Base-by-base conservation (phyloP, 169 alveolate genomes). In the Plasmodium fragile region DNA sequence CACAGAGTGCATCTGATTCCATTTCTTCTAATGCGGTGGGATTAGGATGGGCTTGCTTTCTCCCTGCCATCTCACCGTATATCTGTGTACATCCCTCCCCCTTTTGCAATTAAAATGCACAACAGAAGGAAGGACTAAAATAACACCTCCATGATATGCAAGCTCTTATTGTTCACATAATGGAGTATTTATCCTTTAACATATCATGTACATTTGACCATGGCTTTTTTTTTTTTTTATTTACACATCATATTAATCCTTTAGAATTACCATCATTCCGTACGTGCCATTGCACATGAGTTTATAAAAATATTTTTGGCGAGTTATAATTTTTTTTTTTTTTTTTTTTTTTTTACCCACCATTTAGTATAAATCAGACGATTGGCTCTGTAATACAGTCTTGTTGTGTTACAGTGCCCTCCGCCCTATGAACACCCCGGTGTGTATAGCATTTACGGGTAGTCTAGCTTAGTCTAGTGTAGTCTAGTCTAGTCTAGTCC, bases 171-270 rank as follows among this genome's bases (percentile, higher is more conserved):
- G 11, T 59, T 65, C 41, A 65, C 41, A 10, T 22, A n/a, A 28
- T 65, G 13, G 34, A 28, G 22, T 2, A 16, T 65, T 18, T 28
- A 65, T 22, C 75, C 36, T 65, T 65, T 65, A 65, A 22, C 18
- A 22, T 22, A 25, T 18, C 16, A 25, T 25, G 36, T 28, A 65
- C 75, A 65, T 65, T 65, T 65, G 2, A 25, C 39, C 30, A 65
- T 79, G 28, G 34, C 59, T 79, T 79, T 30, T 39, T 30, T 41
- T 79, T 30, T 79, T 78, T 45, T 79, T 79, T 79, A 13, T 79
- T 7, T 4, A 34, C 11, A 22, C 72, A 28, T 28, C 8, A 41
- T 18, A 79, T 22, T 36, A 39, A 79, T 79, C 43, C 22, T 5
- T 10, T 28, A 22, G 75, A 3, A 28, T 28, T 8, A 65, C n/a